phyloP scores from a whole-genome alignment of 2,329 filamentous ascomycete species.

The Sporothrix mexicana region DNA sequence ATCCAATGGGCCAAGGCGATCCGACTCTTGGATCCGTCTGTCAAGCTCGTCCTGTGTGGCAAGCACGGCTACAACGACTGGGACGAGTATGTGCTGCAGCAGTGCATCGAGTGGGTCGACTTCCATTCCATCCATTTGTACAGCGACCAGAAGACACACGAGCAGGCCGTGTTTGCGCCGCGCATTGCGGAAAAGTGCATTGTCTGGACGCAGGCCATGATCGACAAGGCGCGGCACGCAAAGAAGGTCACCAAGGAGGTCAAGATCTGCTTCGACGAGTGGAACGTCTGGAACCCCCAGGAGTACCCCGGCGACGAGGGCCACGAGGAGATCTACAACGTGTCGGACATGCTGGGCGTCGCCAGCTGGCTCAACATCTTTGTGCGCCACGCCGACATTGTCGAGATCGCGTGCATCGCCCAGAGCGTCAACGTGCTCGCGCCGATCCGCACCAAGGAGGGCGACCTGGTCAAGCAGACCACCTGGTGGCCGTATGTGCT shows the following conservation, averaged over 20 bases:
- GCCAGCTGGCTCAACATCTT: slow-evolving; percentile 78
- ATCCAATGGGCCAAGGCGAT: slow-evolving; percentile 74
- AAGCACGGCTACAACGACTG: slow-evolving; percentile 72
- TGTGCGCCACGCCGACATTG: slow-evolving; percentile 69
- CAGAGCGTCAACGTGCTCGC: slow-evolving; percentile 80
- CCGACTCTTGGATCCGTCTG: slow-evolving; percentile 71
- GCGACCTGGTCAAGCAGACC: slow-evolving; percentile 66
- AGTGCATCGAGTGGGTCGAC: slow-evolving; percentile 69
- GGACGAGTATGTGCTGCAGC: slow-evolving; percentile 75
- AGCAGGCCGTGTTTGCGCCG: slow-evolving; percentile 22
- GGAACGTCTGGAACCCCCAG: slow-evolving; percentile 81
- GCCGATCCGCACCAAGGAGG: slow-evolving; percentile 72
- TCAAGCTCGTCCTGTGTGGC: slow-evolving; percentile 74
- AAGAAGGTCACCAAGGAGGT: slow-evolving; percentile 1
- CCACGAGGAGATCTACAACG: slow-evolving; percentile 74
- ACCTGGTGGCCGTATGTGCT: slow-evolving; percentile 77
- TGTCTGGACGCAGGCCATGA: slow-evolving; percentile 24
- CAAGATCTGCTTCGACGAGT: slow-evolving; percentile 82
- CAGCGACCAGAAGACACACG: slow-evolving; percentile 55
- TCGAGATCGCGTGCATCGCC: slow-evolving; percentile 81
- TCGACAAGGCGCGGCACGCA: not conserved
- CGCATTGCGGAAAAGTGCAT: slow-evolving; percentile 21
- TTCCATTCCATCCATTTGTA: slow-evolving; percentile 85
- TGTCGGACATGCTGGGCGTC: slow-evolving; percentile 78
- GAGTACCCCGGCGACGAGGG: slow-evolving; percentile 73